Base-by-base conservation (phyloP, 345 rosid genomes). In the Melaleuca alternifolia region DNA sequence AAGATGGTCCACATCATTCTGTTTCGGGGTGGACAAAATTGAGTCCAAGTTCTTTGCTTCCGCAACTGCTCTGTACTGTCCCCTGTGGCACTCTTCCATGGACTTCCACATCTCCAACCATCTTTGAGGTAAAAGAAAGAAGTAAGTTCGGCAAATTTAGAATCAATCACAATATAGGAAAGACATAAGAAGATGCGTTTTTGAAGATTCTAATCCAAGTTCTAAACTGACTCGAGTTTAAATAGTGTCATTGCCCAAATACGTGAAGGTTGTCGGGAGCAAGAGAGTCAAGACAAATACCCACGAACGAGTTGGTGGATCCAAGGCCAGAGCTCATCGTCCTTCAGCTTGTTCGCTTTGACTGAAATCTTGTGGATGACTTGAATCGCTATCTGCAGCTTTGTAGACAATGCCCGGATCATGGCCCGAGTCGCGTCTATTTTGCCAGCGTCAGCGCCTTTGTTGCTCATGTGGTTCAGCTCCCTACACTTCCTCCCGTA, bases 301-400 rank as follows among this genome's bases (percentile, higher is more conserved):
- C 94, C 93, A 84, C 88, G 90, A 76, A 92, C 88, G 87, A 94
- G 85, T 30, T 92, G 90, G 79, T 84, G 89, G 61, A 93, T 88
- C n/a, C 90, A 92, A 8, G 92, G 93, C 94, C 96, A 94, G 85
- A 95, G 82, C 76, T 95, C 96, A 71, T 93, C 94, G 87, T 95
- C 95, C 85, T 94, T 92, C 53, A 94, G 85, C 87, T 91, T 91
- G 86, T 88, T 93, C 61, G 92, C 93, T 28, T 79, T 88, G 16
- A 88, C 50, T 20, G 95, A 93, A 50, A 92, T 93, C 87, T 86
- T 94, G 86, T 94, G 92, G 84, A 94, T 91, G 56, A 93, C 94
- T 41, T 93, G 94, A 84, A 95, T 88, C 26, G 95, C 89, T 79
- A 95, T 93, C 86, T 88, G 90, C 71, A 94, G 91, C 84, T 91